These are phyloP conservation scores for Aspergillus kassunensis DNA, from an alignment of 495 filamentous ascomycete genomes.

Conservation along the genomic window DNA sequence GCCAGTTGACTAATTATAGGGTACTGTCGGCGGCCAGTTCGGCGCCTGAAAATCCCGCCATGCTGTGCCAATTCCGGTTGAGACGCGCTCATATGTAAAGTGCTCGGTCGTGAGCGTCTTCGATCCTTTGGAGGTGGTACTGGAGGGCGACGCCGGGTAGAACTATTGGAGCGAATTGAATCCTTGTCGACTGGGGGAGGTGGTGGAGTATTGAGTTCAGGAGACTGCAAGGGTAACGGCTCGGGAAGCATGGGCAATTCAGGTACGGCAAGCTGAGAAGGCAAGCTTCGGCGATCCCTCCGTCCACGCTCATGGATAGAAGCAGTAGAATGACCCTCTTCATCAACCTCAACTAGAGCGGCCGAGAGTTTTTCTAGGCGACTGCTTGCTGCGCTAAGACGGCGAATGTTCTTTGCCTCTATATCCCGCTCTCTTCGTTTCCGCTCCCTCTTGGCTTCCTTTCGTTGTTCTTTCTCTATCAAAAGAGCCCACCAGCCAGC, in stretches of 20 bases:
- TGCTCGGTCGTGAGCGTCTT: constrained; percentile 68
- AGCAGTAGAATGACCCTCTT: constrained; percentile 51
- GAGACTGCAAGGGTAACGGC: constrained; percentile 34
- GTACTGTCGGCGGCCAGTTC: constrained; percentile 57
- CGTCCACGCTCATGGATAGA: constrained; percentile 43
- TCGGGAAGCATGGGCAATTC: constrained; percentile 76
- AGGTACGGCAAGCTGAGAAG: constrained; percentile 48
- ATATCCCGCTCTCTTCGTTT: constrained; percentile 81
- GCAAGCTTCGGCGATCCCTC: constrained; percentile 54
- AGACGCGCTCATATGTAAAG: constrained; percentile 73
- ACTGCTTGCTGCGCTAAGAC: constrained; percentile 81
- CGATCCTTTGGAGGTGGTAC: constrained; percentile 82
- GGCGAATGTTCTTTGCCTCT: constrained; percentile 73
- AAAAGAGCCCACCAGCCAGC: constrained; percentile 96
- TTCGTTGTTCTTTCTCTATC: constrained; percentile 93
- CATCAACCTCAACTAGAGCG: constrained; percentile 68
- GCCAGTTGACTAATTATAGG: constrained; percentile 74
- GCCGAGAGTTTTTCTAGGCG: constrained; percentile 75
- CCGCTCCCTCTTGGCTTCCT: constrained; percentile 74
- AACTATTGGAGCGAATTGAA: constrained; percentile 64
- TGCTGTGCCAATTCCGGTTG: constrained; percentile 59
- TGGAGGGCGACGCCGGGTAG: constrained; percentile 70
- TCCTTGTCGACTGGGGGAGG: constrained; percentile 73
- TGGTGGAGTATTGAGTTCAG: constrained; percentile 43
- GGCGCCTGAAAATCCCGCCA: constrained; percentile 52